Conservation (phyloP, 1,139 yeast genomes). For the Lodderomyces jiufengensis region DNA sequence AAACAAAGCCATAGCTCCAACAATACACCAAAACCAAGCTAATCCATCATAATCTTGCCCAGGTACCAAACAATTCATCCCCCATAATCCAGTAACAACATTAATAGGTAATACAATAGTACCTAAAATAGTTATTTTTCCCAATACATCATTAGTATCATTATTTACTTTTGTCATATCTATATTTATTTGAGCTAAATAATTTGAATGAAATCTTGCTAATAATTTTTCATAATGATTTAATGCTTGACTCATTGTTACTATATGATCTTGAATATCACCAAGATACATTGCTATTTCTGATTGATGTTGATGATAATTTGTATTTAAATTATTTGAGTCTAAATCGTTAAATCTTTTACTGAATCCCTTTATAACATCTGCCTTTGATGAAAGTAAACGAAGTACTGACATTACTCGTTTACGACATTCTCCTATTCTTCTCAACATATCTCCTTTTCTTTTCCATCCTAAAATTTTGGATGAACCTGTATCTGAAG, state of each 20-base stretch:
- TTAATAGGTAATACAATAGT: constrained; percentile 93
- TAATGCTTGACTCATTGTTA: constrained; percentile 92
- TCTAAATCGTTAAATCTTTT: constrained; percentile 88
- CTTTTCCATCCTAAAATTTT: constrained; percentile 76
- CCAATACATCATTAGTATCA: constrained; percentile 93
- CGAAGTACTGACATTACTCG: constrained; percentile 88
- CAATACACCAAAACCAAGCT: constrained; percentile 68
- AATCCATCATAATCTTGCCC: constrained; percentile 77
- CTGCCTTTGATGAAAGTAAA: constrained; percentile 87
- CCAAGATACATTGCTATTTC: constrained; percentile 72
- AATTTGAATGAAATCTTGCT: constrained; percentile 91
- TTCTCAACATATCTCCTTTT: constrained; percentile 89
- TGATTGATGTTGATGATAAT: constrained; percentile 9
- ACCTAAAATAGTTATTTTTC: constrained; percentile 90
- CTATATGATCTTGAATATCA: constrained; percentile 91
- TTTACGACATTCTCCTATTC: constrained; percentile 94
- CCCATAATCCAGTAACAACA: constrained; percentile 95
- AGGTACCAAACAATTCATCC: constrained; percentile 96
- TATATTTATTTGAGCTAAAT: constrained; percentile 92
- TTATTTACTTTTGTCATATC: constrained; percentile 98
- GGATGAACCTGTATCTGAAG: constrained; percentile 40
- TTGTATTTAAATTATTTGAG: constrained; percentile 14
- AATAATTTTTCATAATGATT: constrained; percentile 91
- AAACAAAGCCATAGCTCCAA: constrained; percentile 32
- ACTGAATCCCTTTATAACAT: constrained; percentile 91